A percentile compares a stretch with the other conserved stretches of the same genome.
phyloP scores from a whole-genome alignment of 768 basidiomycete species.

The Tricholoma furcatifolium region DNA sequence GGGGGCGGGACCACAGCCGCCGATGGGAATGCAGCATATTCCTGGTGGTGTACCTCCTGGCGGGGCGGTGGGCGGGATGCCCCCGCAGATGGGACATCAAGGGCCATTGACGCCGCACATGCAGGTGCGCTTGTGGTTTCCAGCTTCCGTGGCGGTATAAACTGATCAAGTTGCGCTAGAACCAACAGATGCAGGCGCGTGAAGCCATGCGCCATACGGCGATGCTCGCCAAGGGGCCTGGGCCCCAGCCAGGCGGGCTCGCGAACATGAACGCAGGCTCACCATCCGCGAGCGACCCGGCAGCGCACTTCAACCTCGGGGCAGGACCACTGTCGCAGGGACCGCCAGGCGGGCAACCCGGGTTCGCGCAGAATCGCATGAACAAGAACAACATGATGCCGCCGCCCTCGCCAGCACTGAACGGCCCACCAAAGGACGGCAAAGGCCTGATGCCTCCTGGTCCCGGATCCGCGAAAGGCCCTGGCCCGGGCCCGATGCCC shows the following conservation, averaged over 20 bases:
- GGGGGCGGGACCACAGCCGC: slow-evolving; percentile 16
- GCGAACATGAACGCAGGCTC: slow-evolving; percentile 37
- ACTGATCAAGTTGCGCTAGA: slow-evolving; percentile 5
- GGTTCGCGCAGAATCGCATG: slow-evolving; percentile 22
- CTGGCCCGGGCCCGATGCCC: slow-evolving; percentile 28
- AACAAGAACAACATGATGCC: slow-evolving; percentile 45
- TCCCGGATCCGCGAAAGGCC: slow-evolving; percentile 17
- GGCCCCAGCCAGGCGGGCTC: slow-evolving; percentile 28
- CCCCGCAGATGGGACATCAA: slow-evolving; percentile 34
- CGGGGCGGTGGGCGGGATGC: slow-evolving; percentile 28
- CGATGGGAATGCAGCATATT: slow-evolving; percentile 17
- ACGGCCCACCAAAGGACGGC: slow-evolving; percentile 26
- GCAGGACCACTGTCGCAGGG: slow-evolving; percentile 23
- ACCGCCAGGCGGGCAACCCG: slow-evolving; percentile 24
- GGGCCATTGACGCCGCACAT: slow-evolving; percentile 39
- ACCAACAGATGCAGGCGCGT: slow-evolving; percentile 20
- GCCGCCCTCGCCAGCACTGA: slow-evolving; percentile 50
- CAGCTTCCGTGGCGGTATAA: not conserved
- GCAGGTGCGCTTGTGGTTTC: slow-evolving; percentile 26
- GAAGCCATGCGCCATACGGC: slow-evolving; percentile 28
- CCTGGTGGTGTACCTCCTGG: slow-evolving; percentile 15
- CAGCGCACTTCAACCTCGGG: slow-evolving; percentile 34
- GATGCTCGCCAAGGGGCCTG: slow-evolving; percentile 32
- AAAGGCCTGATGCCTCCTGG: slow-evolving; percentile 9
- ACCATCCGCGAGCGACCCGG: slow-evolving; percentile 43